These are phyloP conservation scores for Alloteropsis semialata DNA, from an alignment of 176 grass and related monocot genomes.

Conservation along the genomic window DNA sequence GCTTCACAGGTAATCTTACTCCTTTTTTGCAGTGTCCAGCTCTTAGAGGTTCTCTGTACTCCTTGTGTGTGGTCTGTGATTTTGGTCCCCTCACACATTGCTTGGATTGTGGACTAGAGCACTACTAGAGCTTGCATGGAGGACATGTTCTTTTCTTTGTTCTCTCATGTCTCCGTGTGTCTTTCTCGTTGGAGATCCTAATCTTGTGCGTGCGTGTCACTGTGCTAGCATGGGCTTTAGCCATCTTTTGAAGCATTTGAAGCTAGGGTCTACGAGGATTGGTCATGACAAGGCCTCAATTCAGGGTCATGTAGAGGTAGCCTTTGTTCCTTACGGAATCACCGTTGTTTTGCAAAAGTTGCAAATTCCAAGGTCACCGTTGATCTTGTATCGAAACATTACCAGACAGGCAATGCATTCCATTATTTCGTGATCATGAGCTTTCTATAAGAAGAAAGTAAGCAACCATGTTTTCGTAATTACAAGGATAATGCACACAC, in stretches of 20 bases:
- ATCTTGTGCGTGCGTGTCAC: background rate
- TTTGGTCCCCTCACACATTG: slow-evolving; percentile 19
- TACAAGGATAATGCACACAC: too few relatives aligned
- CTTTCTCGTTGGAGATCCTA: slow-evolving; percentile 1
- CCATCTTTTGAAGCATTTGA: background rate
- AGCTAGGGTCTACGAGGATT: background rate
- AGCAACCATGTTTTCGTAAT: too few relatives aligned
- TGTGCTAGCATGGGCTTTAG: background rate
- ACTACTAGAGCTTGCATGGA: slow-evolving; percentile 3
- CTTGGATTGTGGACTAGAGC: slow-evolving; percentile 1
- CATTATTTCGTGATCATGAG: too few relatives aligned
- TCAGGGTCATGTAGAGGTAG: background rate
- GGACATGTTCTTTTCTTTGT: slow-evolving; percentile 36
- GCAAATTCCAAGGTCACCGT: background rate
- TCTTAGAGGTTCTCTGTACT: background rate
- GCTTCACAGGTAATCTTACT: slow-evolving; percentile 20
- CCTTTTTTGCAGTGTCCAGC: slow-evolving; percentile 14
- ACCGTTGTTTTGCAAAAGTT: background rate
- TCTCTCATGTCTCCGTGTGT: background rate
- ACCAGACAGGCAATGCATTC: too few relatives aligned
- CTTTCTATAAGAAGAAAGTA: too few relatives aligned
- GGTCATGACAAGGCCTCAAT: background rate
- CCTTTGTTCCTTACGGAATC: background rate
- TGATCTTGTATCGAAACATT: background rate
- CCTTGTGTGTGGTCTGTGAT: background rate